Conservation (phyloP, 768 basidiomycete species). For the Neoboletus brunneissimus region DNA sequence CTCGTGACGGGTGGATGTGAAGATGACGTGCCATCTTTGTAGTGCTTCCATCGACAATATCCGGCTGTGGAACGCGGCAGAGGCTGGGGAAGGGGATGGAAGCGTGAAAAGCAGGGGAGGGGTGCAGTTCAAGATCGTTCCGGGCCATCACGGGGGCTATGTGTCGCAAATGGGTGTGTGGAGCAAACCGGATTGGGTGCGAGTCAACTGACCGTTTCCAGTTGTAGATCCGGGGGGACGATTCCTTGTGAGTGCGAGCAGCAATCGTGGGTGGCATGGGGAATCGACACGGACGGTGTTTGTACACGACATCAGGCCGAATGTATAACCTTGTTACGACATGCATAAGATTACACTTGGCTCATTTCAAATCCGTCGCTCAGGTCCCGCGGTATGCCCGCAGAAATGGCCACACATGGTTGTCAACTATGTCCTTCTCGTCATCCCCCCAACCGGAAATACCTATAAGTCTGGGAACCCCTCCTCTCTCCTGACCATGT, state of each 20-base stretch:
- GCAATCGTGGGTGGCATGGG: slow-evolving; percentile 92
- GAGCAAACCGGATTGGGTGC: slow-evolving; percentile 5
- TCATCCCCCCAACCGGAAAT: slow-evolving; percentile 30
- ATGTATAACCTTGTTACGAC: slow-evolving; percentile 34
- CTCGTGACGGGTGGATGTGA: slow-evolving; percentile 18
- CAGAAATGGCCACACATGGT: slow-evolving; percentile 23
- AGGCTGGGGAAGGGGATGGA: slow-evolving; percentile 66
- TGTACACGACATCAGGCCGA: slow-evolving; percentile 78
- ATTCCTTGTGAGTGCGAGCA: slow-evolving; percentile 89
- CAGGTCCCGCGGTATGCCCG: slow-evolving; percentile 36
- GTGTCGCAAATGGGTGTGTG: slow-evolving; percentile 89
- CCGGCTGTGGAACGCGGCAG: slow-evolving; percentile 88
- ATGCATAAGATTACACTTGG: slow-evolving; percentile 28
- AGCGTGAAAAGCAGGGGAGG: slow-evolving; percentile 61
- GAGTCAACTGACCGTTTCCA: slow-evolving; percentile 36
- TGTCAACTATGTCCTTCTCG: slow-evolving; percentile 31
- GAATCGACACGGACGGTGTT: slow-evolving; percentile 88
- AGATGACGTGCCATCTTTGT: slow-evolving; percentile 17
- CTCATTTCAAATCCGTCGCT: slow-evolving; percentile 30
- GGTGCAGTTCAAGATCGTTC: slow-evolving; percentile 90
- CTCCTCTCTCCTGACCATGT: slow-evolving; percentile 18
- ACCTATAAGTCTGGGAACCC: slow-evolving; percentile 27
- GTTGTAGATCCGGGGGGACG: slow-evolving; percentile 83
- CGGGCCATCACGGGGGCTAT: slow-evolving; percentile 93
- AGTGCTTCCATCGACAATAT: slow-evolving; percentile 94